Evolutionary conservation across 306 rosid genomes (phyloP), one percentile per base, ranked within the genome.

Genomic region (Coriaria nepalensis): DNA sequence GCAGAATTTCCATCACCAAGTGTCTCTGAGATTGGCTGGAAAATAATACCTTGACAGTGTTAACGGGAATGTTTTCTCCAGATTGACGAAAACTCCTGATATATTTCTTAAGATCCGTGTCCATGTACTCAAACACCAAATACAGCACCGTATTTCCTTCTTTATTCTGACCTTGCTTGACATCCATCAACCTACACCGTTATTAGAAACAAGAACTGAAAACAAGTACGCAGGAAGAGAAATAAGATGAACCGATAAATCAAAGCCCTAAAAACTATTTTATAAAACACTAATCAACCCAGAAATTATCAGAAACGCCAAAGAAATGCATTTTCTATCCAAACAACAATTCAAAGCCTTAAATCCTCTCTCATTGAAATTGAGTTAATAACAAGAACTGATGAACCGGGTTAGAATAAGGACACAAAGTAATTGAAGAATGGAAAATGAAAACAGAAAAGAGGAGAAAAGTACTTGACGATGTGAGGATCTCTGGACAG

Each of bases 101-200:
- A 61, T 49, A 81, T 47, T 85, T 81, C 80, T 85, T 85, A 35
- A 81, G 77, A 67, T 85, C 93, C 3, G 93, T 85, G 34, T 85
- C 95, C 95, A 85, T 85, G 51, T 68, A 85, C 68, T 85, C 93
- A 6, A 85, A 81, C 29, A 85, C 95, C 73, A 85, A 60, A 43
- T 85, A 85, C 35, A 85, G 74, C 6, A 85, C 85, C 0, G 95
- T 85, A 64, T 81, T 81, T 2, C 95, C 87, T 64, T 85, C 85
- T 63, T 85, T 85, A 45, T 72, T 85, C 61, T 57, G 73, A n/a
- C 95, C 93, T 73, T 85, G 93, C 49, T 81, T 85, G 12, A 85
- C 95, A 56, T 81, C 85, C 78, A 78, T 47, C 59, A 84, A 64
- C 72, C 82, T 81, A 61, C 10, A 0, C 7, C 4, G 12, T 20